Evolutionary conservation across 2,329 filamentous ascomycete genomes (phyloP).

Genomic region (Parastagonospora avenae): DNA sequence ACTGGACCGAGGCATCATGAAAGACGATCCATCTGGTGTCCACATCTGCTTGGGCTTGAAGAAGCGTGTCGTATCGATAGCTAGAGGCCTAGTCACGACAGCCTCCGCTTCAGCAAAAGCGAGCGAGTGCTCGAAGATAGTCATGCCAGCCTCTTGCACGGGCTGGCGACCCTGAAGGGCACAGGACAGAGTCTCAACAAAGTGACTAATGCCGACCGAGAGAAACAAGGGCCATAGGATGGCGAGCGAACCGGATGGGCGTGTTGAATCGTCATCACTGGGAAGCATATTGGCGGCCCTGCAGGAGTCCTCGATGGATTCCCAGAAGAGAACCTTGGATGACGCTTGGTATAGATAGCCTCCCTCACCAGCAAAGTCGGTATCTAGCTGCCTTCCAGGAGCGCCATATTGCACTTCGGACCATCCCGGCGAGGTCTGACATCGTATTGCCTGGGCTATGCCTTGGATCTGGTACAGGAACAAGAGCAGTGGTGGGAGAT

Average conservation of each 20-base stretch:
- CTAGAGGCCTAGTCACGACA: conserved; percentile 79
- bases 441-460: conserved; percentile 84
- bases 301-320: conserved; percentile 77
- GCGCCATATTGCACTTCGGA: conserved; percentile 54
- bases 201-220: conserved; percentile 74
- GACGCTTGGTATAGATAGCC: conserved; percentile 74
- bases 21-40: conserved; percentile 53
- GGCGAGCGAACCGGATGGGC: conserved; percentile 77
- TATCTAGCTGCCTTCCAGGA: conserved; percentile 47
- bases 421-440: conserved; percentile 71
- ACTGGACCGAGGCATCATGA: conserved; percentile 56
- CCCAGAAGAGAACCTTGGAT: conserved; percentile 72
- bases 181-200: conserved; percentile 86
- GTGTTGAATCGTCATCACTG: conserved; percentile 55
- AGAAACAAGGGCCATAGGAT: conserved; percentile 76
- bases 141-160: conserved; percentile 91
- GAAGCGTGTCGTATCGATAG: conserved; percentile 67
- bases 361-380: conserved; percentile 63
- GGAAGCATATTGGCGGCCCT: conserved; percentile 72
- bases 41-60: conserved; percentile 43
- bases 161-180: conserved; percentile 82
- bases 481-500: conserved; percentile 37
- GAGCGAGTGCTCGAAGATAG: conserved; percentile 91
- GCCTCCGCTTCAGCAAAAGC: conserved; percentile 96
- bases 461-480: conserved; percentile 65